These are phyloP conservation scores for Mycena rebaudengoi DNA, from an alignment of 768 basidiomycete genomes.

Conservation along the genomic window DNA sequence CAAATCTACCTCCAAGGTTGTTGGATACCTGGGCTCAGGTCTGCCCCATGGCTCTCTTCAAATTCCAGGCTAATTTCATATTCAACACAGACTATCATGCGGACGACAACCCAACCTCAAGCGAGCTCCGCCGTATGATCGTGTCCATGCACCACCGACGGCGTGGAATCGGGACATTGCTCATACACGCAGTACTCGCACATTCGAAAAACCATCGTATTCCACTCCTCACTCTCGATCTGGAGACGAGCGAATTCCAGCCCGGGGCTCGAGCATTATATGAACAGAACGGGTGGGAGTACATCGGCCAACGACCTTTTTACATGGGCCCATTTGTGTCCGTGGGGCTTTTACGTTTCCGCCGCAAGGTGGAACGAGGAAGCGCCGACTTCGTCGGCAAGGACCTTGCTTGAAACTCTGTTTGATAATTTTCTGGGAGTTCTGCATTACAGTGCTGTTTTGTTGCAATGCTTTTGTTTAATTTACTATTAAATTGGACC, in stretches of 20 bases:
- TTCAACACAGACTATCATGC: slow-evolving; percentile 11
- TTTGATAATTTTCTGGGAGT: no score
- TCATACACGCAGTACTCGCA: slow-evolving; percentile 19
- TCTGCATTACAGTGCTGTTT: no score
- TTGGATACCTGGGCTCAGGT: slow-evolving; percentile 34
- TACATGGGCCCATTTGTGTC: neutral
- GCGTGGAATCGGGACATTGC: slow-evolving; percentile 22
- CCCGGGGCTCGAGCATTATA: slow-evolving; percentile 27
- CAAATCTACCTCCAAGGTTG: slow-evolving; percentile 16
- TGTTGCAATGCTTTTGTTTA: no score
- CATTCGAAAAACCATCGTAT: slow-evolving; percentile 17
- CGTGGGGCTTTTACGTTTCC: neutral
- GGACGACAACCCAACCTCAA: neutral
- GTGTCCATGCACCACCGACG: slow-evolving; percentile 26
- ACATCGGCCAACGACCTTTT: neutral
- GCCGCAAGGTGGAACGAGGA: no score
- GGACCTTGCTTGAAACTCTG: no score
- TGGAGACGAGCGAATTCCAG: slow-evolving; percentile 26
- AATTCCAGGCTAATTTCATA: neutral
- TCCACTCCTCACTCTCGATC: slow-evolving; percentile 15
- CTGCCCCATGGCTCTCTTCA: neutral
- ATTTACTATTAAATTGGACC: no score
- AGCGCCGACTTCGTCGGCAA: no score
- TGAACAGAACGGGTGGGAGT: slow-evolving; percentile 25
- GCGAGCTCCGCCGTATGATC: slow-evolving; percentile 31